Base-by-base conservation (phyloP, 108 stramenopile species). In the Ochromonas danica region DNA sequence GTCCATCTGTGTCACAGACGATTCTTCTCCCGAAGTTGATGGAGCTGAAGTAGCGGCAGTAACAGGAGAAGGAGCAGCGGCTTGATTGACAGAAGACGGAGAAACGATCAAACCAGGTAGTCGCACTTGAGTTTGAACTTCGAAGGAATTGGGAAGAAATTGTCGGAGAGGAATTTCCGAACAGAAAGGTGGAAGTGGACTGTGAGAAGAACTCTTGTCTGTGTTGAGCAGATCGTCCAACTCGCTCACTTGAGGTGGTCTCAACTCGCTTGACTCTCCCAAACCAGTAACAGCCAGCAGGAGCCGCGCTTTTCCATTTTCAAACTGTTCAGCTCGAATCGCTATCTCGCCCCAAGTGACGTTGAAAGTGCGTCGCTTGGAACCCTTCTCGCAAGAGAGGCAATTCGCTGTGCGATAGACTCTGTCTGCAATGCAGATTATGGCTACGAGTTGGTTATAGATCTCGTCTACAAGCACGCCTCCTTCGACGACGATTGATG, bases 401-500 rank as follows among this genome's bases (percentile, higher is more conserved):
- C 63, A 67, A 28, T 14, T 25, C 10, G 63, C 6, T 36, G 63
- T 25, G 17, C 6, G 3, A 36, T 28, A 28, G n/a, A n/a, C n/a
- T n/a, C n/a, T n/a, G n/a, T n/a, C 51, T 6, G 6, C 31, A 25
- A 67, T 6, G 31, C 25, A 6, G 63, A 67, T 35, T 28, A 36
- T 10, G 17, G 25, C 63, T 28, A 14, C 6, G 31, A 67, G 14
- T 6, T 36, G 3, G 31, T 67, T 25, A 36, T 67, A 67, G 10
- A 10, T 36, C 17, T 3, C 3, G 31, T 67, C 14, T 36, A 14
- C 14, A 6, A 67, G 35, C 17, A 36, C 31, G 63, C 6, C 63
- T 28, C 63, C 63, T 28, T 67, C 63, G 31, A 67, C 10, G 30
- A 67, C 63, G 31, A 67, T 67, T n/a, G n/a, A n/a, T n/a, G n/a